Base-by-base conservation (phyloP, 2,329 filamentous ascomycete genomes). In the Aureobasidium vineae region DNA sequence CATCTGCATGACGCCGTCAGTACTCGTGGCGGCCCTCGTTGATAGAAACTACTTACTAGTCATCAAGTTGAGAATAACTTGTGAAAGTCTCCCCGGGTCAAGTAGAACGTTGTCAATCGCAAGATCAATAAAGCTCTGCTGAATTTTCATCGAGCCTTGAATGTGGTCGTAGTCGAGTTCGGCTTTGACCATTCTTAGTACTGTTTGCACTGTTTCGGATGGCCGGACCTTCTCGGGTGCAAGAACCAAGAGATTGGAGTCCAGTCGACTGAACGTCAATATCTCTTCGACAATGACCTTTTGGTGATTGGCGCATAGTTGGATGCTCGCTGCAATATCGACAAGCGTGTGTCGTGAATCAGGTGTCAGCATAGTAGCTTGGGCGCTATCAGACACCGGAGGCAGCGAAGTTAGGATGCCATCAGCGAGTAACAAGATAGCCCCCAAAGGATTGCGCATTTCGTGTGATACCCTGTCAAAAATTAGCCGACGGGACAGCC, bases 391-490 rank as follows among this genome's bases (percentile, higher is more conserved):
- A 3, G 19, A 23, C 10, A 47, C 41, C 3, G 41, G 19, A 23
- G 57, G 57, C 7, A 80, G 70, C 0, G 73, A 75, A 26, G 71
- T 74, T 16, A 76, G 70, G 45, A 81, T 80, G 3, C 75, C 76
- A 54, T 82, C 79, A 1, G 79, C 79, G 53, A 76, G 78, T 41
- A 80, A 78, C 5, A 81, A 71, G 36, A 81, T 80, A 0, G 80
- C 79, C 26, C 73, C 75, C 0, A 81, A 71, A 2, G 79, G 79
- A 64, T 81, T 81, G 2, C 79, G 72, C 74, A 81, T 79, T 61
- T 80, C 78, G 67, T 79, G 77, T 13, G 74, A 77, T 4, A 71
- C 71, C 73, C 54, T 59, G 10, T n/a, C 2, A 1, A 40, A 26
- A 13, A 4, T 43, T 45, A 43, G 23, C 13, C 19, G 11, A 21